Evolutionary conservation across 2,329 filamentous ascomycete species (phyloP).

Genomic region (Emmonsiellopsis sp.): DNA sequence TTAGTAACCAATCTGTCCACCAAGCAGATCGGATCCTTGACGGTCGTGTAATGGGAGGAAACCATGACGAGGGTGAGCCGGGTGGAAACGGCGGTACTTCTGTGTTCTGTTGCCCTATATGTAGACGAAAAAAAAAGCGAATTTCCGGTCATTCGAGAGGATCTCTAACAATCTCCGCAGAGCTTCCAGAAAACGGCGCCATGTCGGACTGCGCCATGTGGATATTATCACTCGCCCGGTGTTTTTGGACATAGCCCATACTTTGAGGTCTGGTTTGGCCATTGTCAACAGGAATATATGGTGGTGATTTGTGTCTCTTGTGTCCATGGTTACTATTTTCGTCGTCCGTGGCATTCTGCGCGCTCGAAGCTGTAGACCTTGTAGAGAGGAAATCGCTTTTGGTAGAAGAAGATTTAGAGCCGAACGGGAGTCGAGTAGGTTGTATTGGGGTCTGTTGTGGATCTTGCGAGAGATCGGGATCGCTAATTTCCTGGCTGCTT

Average conservation of each 20-base stretch:
- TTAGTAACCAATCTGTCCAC: conserved; percentile 10
- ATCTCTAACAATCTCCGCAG: conserved; percentile 36
- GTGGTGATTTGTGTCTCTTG: conserved; percentile 7
- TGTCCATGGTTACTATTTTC: conserved; percentile 10
- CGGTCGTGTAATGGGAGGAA: too few relatives aligned
- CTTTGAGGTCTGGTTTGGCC: conserved; percentile 34
- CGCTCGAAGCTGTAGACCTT: conserved; percentile 30
- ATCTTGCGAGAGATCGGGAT: conserved; percentile 10
- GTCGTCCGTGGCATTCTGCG: conserved; percentile 19
- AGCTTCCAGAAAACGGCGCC: conserved; percentile 30
- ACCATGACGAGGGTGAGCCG: too few relatives aligned
- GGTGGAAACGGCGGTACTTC: not conserved
- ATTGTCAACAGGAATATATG: conserved; percentile 12
- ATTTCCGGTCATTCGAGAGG: conserved; percentile 7
- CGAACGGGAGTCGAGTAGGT: conserved; percentile 34
- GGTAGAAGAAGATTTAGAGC: conserved; percentile 26
- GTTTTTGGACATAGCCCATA: conserved; percentile 41
- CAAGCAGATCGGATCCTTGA: too few relatives aligned
- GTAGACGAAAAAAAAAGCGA: conserved; percentile 1
- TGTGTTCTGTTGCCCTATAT: not conserved
- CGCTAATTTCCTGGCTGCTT: conserved; percentile 9
- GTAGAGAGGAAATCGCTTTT: conserved; percentile 27
- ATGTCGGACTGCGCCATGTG: conserved; percentile 31
- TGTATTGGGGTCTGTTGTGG: conserved; percentile 6
- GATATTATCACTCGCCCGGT: conserved; percentile 40